A percentile compares a stretch with the other conserved stretches of the same genome.
These are phyloP conservation scores for Fusarium temperatum DNA, from an alignment of 2,329 filamentous ascomycete genomes.

Conservation along the genomic window DNA sequence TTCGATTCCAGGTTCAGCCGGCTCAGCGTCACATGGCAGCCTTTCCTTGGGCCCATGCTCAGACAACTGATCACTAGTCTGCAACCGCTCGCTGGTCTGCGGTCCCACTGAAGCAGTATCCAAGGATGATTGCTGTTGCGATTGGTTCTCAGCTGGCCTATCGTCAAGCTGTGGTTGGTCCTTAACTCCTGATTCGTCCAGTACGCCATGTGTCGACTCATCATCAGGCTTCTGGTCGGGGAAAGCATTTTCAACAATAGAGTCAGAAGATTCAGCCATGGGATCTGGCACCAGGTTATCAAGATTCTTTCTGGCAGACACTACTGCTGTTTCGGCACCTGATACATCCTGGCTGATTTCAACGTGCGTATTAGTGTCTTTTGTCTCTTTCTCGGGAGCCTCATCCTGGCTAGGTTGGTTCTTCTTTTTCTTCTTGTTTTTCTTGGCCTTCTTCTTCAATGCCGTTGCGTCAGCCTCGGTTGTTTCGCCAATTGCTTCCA, in stretches of 20 bases:
- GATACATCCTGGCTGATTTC: background rate
- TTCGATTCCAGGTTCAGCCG: background rate
- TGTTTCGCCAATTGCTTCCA: slow-evolving; percentile 5
- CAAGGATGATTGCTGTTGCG: background rate
- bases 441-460: slow-evolving; percentile 46
- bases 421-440: slow-evolving; percentile 47
- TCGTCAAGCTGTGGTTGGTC: background rate
- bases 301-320: background rate
- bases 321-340: background rate
- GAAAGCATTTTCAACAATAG: background rate
- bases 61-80: background rate
- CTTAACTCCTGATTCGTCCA: background rate
- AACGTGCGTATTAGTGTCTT: background rate
- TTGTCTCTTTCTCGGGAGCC: background rate
- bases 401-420: slow-evolving; percentile 18
- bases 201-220: background rate
- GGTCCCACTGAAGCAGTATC: background rate
- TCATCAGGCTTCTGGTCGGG: background rate
- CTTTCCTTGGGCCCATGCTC: background rate
- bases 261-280: background rate
- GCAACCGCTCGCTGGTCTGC: background rate
- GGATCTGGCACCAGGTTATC: background rate
- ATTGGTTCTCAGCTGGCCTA: background rate
- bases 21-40: background rate
- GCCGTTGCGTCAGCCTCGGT: slow-evolving; percentile 6